Evolutionary conservation across 2,329 filamentous ascomycete genomes (phyloP).

Genomic region (Epichloe sp.): DNA sequence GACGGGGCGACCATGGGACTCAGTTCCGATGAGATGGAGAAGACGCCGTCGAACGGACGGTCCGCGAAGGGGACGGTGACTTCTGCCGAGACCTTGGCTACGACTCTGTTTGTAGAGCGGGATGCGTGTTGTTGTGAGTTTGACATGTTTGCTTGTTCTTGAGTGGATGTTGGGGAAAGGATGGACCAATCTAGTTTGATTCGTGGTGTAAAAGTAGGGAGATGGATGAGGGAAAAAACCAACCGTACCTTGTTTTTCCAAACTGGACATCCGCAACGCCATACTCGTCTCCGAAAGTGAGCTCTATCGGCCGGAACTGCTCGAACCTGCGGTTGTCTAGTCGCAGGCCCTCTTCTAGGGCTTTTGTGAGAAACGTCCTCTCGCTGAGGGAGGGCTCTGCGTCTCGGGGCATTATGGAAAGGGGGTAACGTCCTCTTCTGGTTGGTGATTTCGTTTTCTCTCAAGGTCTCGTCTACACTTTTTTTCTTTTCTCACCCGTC

Average conservation of each 20-base stretch:
- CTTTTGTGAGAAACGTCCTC: constrained; percentile 71
- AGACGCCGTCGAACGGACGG: constrained; percentile 88
- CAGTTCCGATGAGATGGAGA: constrained; percentile 83
- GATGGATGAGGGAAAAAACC: neutral
- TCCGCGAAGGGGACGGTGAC: constrained; percentile 76
- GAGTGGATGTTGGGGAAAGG: neutral
- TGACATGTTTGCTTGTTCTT: too few species aligned
- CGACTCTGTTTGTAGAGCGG: constrained; percentile 41
- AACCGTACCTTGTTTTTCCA: constrained; percentile 69
- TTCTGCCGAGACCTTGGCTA: constrained; percentile 77
- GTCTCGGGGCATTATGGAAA: constrained; percentile 73
- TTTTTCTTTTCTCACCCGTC: constrained; percentile 5
- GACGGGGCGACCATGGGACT: constrained; percentile 84
- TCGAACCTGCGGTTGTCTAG: constrained; percentile 75
- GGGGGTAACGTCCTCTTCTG: neutral
- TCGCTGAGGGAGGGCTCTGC: constrained; percentile 81
- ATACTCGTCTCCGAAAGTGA: constrained; percentile 82
- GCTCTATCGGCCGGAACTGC: constrained; percentile 61
- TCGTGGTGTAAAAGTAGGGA: neutral
- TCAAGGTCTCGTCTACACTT: neutral
- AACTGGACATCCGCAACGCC: constrained; percentile 77
- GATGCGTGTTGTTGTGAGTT: neutral
- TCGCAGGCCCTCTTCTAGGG: constrained; percentile 66
- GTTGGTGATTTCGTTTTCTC: neutral
- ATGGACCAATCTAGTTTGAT: neutral